These are phyloP conservation scores for Caryocar brasiliense DNA, from an alignment of 441 rosid species.

Conservation along the genomic window DNA sequence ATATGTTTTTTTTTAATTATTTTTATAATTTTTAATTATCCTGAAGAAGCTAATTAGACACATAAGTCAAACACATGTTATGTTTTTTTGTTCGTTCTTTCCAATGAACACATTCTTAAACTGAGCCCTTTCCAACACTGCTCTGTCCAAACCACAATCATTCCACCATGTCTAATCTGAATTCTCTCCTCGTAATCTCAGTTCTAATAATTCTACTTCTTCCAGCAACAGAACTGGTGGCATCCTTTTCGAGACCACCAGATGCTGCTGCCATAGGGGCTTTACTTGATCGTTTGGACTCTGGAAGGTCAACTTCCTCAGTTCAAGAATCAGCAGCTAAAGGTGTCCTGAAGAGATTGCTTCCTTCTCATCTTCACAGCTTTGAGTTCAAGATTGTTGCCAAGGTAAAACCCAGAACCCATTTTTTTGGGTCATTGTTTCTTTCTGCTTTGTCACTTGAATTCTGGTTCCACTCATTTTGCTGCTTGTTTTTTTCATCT, in stretches of 20 bases:
- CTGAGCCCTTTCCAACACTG: too few relatives aligned
- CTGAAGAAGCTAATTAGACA: too few relatives aligned
- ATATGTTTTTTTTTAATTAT: too few relatives aligned
- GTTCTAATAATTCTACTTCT: background rate
- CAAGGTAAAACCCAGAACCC: constrained; percentile 32
- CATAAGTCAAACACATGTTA: too few relatives aligned
- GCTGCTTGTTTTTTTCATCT: background rate
- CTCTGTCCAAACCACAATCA: too few relatives aligned
- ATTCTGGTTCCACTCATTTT: background rate
- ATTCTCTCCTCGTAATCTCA: constrained; percentile 12
- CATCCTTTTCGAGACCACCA: constrained; percentile 12
- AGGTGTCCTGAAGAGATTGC: constrained; percentile 59
- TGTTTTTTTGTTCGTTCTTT: too few relatives aligned
- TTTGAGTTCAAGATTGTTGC: constrained; percentile 64
- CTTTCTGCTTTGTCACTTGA: background rate
- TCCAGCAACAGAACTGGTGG: background rate
- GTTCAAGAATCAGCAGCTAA: constrained; percentile 69
- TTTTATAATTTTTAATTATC: too few relatives aligned
- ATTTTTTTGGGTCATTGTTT: background rate
- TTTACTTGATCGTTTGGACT: constrained; percentile 50
- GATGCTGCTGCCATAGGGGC: constrained; percentile 24
- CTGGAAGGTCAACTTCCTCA: constrained; percentile 38
- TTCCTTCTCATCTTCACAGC: constrained; percentile 55
- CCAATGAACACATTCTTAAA: too few relatives aligned
- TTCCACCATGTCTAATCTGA: constrained; percentile 7